phyloP scores from a whole-genome alignment of 1,139 yeast species.

The Magnusiomyces suaveolens region DNA sequence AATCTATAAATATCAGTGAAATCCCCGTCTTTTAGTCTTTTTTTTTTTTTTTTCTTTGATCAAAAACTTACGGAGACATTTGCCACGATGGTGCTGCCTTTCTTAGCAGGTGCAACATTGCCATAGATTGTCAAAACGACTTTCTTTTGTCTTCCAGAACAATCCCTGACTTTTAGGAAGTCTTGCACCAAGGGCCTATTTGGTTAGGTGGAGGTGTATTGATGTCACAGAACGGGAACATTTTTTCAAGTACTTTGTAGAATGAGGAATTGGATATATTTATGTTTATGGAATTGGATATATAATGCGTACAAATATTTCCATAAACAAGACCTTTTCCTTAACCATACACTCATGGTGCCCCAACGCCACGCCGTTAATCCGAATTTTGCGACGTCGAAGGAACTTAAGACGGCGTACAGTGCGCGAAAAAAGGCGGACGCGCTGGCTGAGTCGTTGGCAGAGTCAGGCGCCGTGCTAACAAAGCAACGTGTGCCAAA shows the following conservation, averaged over 20 bases:
- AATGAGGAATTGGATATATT: background rate
- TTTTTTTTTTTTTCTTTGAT: conserved; percentile 29
- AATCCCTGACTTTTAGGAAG: conserved; percentile 35
- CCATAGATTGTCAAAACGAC: conserved; percentile 26
- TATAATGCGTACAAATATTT: background rate
- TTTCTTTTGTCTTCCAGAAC: conserved; percentile 30
- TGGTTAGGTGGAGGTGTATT: conserved; percentile 29
- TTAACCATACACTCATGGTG: no score
- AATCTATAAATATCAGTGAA: no score
- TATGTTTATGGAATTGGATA: background rate
- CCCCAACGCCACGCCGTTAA: no score
- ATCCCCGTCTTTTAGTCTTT: conserved; percentile 9
- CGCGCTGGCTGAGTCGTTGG: background rate
- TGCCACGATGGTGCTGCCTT: conserved; percentile 33
- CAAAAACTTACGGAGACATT: conserved; percentile 27
- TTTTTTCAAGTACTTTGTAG: conserved; percentile 8
- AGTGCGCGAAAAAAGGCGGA: background rate
- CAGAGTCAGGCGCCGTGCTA: no score
- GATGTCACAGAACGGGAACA: conserved; percentile 36
- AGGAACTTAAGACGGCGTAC: background rate
- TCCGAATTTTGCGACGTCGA: background rate
- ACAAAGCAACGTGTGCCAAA: no score
- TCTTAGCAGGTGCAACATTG: conserved; percentile 30
- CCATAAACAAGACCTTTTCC: background rate
- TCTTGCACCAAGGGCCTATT: conserved; percentile 29